phyloP scores from a whole-genome alignment of 306 rosid genomes.

The Fragaria iinumae region DNA sequence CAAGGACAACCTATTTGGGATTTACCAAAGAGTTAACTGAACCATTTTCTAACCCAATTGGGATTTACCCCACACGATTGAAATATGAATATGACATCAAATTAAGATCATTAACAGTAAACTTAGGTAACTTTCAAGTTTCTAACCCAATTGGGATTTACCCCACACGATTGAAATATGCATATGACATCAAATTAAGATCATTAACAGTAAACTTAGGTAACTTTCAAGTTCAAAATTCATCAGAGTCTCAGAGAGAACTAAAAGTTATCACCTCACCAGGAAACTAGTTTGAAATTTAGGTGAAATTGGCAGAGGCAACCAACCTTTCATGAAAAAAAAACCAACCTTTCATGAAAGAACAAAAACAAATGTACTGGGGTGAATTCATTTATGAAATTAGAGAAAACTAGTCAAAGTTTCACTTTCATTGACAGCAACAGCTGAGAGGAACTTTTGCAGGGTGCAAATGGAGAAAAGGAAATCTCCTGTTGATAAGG shows the following conservation, averaged over 20 bases:
- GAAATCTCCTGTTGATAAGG: slow-evolving; percentile 63
- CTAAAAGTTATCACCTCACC: not conserved
- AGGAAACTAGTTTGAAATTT: not conserved
- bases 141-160: not conserved
- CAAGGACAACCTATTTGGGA: not conserved
- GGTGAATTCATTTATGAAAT: slow-evolving; percentile 27
- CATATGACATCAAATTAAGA: not conserved
- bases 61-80: not conserved
- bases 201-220: not conserved
- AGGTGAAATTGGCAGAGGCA: slow-evolving; percentile 20
- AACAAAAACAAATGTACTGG: slow-evolving; percentile 41
- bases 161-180: not conserved
- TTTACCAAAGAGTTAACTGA: slow-evolving; percentile 2
- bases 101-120: not conserved
- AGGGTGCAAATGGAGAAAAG: slow-evolving; percentile 65
- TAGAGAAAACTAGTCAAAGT: slow-evolving; percentile 59
- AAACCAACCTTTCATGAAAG: slow-evolving; percentile 21
- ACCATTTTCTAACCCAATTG: not conserved
- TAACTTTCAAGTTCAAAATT: not conserved
- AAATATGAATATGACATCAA: not conserved
- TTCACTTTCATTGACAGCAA: slow-evolving; percentile 84
- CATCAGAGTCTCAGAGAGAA: not conserved
- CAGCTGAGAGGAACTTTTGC: slow-evolving; percentile 70
- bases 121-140: not conserved
- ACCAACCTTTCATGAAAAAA: slow-evolving; percentile 18